phyloP scores from a whole-genome alignment of 441 rosid genomes.

The Eruca vesicaria region DNA sequence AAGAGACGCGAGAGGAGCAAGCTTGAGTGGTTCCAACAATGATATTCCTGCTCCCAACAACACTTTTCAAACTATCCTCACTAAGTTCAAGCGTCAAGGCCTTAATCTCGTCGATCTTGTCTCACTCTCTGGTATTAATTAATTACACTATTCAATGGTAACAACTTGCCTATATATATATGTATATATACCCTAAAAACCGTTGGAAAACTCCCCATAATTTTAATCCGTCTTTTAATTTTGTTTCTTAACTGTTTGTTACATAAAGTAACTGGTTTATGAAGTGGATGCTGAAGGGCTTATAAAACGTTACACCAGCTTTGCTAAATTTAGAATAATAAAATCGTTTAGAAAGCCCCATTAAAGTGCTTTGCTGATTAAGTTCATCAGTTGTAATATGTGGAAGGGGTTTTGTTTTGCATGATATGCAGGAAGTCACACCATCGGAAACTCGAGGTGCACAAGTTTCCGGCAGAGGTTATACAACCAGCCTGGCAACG shows the following conservation, averaged over 20 bases:
- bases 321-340: too few species aligned
- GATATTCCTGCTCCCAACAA: constrained; percentile 86
- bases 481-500: constrained; percentile 46
- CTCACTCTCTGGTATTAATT: constrained; percentile 71
- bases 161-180: not conserved
- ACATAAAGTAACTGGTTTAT: not conserved
- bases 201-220: not conserved
- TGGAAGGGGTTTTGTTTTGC: not conserved
- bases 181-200: not conserved
- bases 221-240: not conserved
- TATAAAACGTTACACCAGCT: too few species aligned
- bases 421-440: constrained; percentile 52
- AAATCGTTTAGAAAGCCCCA: not conserved
- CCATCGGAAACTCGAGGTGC: too few species aligned
- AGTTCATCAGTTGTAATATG: not conserved
- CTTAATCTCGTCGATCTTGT: constrained; percentile 79
- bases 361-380: not conserved
- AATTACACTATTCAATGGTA: not conserved
- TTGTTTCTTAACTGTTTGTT: not conserved
- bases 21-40: constrained; percentile 85
- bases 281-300: not conserved
- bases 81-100: constrained; percentile 72
- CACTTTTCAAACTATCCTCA: constrained; percentile 76
- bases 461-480: too few species aligned
- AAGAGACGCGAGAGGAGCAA: constrained; percentile 67